phyloP scores from a whole-genome alignment of 1,139 yeast genomes.

The Chernovozyma sophiae-reginae region DNA sequence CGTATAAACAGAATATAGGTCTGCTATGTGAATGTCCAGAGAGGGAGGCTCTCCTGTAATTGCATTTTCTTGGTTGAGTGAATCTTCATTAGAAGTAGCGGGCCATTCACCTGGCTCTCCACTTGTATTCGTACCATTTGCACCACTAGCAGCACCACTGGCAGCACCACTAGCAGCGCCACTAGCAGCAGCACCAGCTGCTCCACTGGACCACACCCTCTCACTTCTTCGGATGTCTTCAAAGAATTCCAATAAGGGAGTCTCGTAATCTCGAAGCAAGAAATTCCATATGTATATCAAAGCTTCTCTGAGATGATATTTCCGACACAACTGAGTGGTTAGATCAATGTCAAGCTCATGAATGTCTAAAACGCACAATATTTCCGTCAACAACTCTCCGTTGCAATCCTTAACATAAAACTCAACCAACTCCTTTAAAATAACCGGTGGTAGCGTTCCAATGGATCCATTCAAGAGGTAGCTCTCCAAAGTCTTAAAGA shows the following conservation, averaged over 20 bases:
- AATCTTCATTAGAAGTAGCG: neutral
- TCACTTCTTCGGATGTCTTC: constrained; percentile 26
- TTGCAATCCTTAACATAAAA: constrained; percentile 37
- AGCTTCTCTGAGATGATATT: constrained; percentile 54
- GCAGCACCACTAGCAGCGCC: too few species aligned
- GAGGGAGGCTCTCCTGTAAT: neutral
- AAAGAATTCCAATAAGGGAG: constrained; percentile 63
- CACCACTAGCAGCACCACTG: too few species aligned
- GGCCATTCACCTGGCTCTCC: too few species aligned
- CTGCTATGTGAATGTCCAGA: neutral
- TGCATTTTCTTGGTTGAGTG: neutral
- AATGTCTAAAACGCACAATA: constrained; percentile 64
- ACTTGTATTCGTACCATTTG: too few species aligned
- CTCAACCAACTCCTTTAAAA: constrained; percentile 57
- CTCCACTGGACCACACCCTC: too few species aligned
- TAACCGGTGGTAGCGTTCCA: constrained; percentile 51
- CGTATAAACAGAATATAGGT: constrained; percentile 16
- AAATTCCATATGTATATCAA: constrained; percentile 65
- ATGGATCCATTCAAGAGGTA: constrained; percentile 48
- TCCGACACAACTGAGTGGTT: constrained; percentile 55
- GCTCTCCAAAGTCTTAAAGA: constrained; percentile 49
- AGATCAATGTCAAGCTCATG: constrained; percentile 69
- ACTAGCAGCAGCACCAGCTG: too few species aligned
- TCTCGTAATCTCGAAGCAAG: constrained; percentile 58
- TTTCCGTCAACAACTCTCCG: constrained; percentile 54